These are phyloP conservation scores for Dryadomyces quercivorus DNA, from an alignment of 2,329 filamentous ascomycete species.

Conservation along the genomic window DNA sequence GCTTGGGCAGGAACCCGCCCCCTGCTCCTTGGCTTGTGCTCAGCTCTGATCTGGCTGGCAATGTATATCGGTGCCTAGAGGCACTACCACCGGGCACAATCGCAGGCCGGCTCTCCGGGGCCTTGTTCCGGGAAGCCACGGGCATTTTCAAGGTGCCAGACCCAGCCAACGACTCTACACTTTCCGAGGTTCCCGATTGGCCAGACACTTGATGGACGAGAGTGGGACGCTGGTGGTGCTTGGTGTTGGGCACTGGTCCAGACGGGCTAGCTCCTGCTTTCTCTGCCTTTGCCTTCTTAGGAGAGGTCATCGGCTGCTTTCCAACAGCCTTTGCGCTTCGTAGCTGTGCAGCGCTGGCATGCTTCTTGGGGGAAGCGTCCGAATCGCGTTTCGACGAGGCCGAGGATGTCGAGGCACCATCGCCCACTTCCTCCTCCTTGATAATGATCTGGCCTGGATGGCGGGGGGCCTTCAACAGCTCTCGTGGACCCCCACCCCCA, in stretches of 20 bases:
- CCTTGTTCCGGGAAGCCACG: background rate
- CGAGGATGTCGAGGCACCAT: background rate
- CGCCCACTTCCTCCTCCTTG: slow-evolving; percentile 3
- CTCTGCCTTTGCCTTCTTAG: background rate
- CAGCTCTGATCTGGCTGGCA: background rate
- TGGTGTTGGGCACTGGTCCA: background rate
- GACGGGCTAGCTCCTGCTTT: background rate
- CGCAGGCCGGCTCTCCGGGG: background rate
- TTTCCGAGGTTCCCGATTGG: background rate
- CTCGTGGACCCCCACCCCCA: slow-evolving; percentile 16
- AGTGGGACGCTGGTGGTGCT: background rate
- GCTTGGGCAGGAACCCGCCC: too few relatives aligned
- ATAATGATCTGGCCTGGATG: slow-evolving; percentile 1
- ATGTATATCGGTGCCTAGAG: background rate
- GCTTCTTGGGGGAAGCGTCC: background rate
- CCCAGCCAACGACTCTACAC: slow-evolving; percentile 3
- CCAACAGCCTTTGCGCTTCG: slow-evolving; percentile 34
- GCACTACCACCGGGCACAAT: background rate
- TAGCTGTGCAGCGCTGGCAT: slow-evolving; percentile 3
- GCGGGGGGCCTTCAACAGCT: background rate
- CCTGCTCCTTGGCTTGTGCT: too few relatives aligned
- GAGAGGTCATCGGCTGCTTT: slow-evolving; percentile 26
- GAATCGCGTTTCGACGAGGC: background rate
- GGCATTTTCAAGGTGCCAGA: slow-evolving; percentile 7
- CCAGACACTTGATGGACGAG: background rate